Conservation (phyloP, 257 asterid genomes). For the Verbascum thapsus region DNA sequence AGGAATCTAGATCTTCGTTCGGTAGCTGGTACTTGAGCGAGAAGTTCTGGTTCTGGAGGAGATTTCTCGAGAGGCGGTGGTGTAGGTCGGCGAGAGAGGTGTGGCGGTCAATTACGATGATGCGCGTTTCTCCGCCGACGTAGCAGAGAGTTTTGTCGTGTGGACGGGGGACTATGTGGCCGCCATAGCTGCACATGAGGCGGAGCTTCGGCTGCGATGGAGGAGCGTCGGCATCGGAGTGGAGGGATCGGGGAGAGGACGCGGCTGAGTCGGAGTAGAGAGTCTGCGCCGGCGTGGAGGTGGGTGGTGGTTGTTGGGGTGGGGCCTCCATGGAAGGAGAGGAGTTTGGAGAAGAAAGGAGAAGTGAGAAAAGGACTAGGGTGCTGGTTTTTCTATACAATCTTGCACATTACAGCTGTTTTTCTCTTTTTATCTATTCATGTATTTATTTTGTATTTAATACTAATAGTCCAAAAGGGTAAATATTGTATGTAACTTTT, state of each 20-base stretch:
- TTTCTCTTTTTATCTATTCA: slow-evolving; percentile 29
- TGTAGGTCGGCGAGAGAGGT: slow-evolving; percentile 55
- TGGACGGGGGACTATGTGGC: slow-evolving; percentile 88
- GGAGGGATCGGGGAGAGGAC: slow-evolving; percentile 56
- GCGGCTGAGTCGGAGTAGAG: slow-evolving; percentile 39
- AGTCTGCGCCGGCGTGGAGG: slow-evolving; percentile 36
- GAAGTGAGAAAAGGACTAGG: slow-evolving; percentile 28
- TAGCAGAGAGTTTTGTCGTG: slow-evolving; percentile 84
- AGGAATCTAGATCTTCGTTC: slow-evolving; percentile 78
- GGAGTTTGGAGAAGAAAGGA: slow-evolving; percentile 30
- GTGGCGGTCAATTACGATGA: slow-evolving; percentile 67
- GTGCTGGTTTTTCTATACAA: slow-evolving; percentile 25
- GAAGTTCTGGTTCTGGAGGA: slow-evolving; percentile 50
- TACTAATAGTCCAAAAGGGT: background rate
- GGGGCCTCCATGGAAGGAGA: slow-evolving; percentile 64
- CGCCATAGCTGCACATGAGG: slow-evolving; percentile 94
- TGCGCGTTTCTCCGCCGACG: slow-evolving; percentile 88
- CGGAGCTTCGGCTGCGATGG: slow-evolving; percentile 56
- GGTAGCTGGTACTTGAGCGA: slow-evolving; percentile 77
- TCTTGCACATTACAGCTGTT: slow-evolving; percentile 32
- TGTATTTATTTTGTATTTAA: background rate
- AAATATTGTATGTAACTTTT: background rate
- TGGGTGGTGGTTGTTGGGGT: slow-evolving; percentile 41
- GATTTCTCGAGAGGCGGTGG: slow-evolving; percentile 59
- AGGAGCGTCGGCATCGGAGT: slow-evolving; percentile 38